Conservation (phyloP, 2,329 filamentous ascomycete species). For the Calcarisporium arbuscula region DNA sequence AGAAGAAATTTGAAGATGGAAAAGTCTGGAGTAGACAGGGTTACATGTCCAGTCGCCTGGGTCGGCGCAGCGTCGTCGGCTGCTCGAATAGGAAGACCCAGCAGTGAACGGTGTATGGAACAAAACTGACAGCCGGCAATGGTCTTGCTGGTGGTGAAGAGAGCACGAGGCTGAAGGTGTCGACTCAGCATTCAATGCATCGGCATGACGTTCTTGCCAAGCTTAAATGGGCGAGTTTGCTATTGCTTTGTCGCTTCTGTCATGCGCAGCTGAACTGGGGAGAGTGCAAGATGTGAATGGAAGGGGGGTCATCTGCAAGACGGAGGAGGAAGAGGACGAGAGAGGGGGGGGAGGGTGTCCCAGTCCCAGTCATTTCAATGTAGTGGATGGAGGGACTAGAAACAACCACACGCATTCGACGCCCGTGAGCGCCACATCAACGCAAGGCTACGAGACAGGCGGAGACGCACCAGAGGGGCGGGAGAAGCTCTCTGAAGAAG, state of each 20-base stretch:
- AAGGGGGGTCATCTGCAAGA: no score
- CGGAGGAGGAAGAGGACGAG: background rate
- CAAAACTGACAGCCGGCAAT: constrained; percentile 6
- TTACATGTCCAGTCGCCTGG: constrained; percentile 14
- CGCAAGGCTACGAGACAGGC: no score
- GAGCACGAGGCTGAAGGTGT: constrained; percentile 17
- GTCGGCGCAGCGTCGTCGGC: constrained; percentile 13
- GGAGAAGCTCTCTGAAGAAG: no score
- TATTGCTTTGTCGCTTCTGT: background rate
- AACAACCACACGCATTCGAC: no score
- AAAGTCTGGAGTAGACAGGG: constrained; percentile 10
- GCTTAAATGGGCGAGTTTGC: background rate
- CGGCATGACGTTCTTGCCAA: constrained; percentile 20
- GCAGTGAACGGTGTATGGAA: background rate
- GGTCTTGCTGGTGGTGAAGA: constrained; percentile 14
- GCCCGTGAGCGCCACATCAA: no score
- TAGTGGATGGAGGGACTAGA: no score
- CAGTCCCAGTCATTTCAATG: no score
- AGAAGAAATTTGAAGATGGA: constrained; percentile 18
- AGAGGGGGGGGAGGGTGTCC: background rate
- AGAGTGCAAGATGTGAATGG: no score
- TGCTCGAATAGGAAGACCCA: no score
- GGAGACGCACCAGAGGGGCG: no score
- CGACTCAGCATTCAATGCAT: constrained; percentile 19
- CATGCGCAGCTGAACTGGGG: background rate